A percentile compares a stretch with the other conserved stretches of the same genome.
Conservation (phyloP, 2,329 filamentous ascomycete species). For the Ambrosiella beaveri region DNA sequence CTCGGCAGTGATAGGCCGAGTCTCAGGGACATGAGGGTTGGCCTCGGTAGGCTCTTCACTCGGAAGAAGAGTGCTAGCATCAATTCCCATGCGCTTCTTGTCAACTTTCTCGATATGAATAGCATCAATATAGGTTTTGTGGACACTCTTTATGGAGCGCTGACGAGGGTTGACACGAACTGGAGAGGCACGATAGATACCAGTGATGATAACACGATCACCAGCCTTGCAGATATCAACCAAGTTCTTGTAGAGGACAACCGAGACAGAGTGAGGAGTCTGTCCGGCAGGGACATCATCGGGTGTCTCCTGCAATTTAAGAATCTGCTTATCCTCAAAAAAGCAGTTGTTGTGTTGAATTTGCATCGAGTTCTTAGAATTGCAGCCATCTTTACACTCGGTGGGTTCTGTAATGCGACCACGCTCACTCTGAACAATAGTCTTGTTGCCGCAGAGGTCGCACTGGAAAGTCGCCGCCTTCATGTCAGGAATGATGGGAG, state of each 20-base stretch:
- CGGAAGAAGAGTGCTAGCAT: constrained; percentile 66
- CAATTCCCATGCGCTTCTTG: constrained; percentile 82
- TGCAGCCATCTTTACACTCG: constrained; percentile 71
- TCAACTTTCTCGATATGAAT: constrained; percentile 94
- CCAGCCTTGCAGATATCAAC: constrained; percentile 97
- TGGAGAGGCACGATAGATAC: constrained; percentile 88
- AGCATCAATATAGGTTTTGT: constrained; percentile 95
- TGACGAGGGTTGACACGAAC: constrained; percentile 89
- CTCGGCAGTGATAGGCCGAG: constrained; percentile 65
- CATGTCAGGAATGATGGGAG: constrained; percentile 96
- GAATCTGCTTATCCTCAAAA: constrained; percentile 95
- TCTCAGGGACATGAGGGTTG: constrained; percentile 30
- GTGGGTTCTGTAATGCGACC: constrained; percentile 94
- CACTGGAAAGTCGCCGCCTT: constrained; percentile 97
- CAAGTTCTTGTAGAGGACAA: constrained; percentile 91
- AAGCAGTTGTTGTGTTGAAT: constrained; percentile 90
- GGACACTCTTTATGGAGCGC: constrained; percentile 80
- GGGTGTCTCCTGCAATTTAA: constrained; percentile 94
- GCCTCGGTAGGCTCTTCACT: constrained; percentile 32
- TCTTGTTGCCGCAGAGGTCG: constrained; percentile 77
- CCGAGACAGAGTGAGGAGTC: constrained; percentile 89
- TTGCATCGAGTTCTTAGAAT: constrained; percentile 87
- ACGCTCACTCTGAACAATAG: constrained; percentile 80
- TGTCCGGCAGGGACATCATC: constrained; percentile 90
- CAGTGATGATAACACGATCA: constrained; percentile 87